Conservation (phyloP, 352 stramenopile species). For the Phytophthora hybrid region DNA sequence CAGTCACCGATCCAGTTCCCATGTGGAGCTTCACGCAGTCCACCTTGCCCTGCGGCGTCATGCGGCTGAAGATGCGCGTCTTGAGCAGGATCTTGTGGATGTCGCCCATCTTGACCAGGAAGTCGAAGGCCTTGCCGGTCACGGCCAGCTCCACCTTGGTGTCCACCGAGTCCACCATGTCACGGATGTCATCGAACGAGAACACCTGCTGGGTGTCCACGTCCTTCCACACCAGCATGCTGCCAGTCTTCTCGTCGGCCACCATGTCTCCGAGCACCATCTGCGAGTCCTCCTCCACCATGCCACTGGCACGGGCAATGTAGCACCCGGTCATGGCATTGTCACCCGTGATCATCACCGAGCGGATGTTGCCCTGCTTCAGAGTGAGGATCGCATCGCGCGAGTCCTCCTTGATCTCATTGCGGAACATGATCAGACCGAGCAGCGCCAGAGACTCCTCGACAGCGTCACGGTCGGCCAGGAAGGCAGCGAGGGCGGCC, state of each 20-base stretch:
- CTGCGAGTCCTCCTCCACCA: constrained; percentile 53
- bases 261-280: constrained; percentile 78
- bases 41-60: constrained; percentile 77
- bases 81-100: constrained; percentile 69
- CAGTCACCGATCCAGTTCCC: constrained; percentile 65
- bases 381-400: constrained; percentile 78
- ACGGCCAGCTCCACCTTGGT: constrained; percentile 66
- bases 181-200: constrained; percentile 55
- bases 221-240: constrained; percentile 69
- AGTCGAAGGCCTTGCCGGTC: constrained; percentile 78
- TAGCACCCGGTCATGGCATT: constrained; percentile 85
- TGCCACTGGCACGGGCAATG: constrained; percentile 74
- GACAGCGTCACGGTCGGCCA: constrained; percentile 74
- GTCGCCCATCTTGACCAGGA: constrained; percentile 66
- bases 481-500: constrained; percentile 46
- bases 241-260: constrained; percentile 38
- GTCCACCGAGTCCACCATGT: constrained; percentile 47
- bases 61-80: constrained; percentile 85
- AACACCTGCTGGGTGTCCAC: constrained; percentile 65
- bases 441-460: constrained; percentile 79
- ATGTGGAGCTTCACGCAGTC: constrained; percentile 83
- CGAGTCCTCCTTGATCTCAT: constrained; percentile 89
- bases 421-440: constrained; percentile 92
- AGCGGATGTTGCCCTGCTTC: constrained; percentile 77
- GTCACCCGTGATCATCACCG: constrained; percentile 92